Evolutionary conservation across 2,329 filamentous ascomycete genomes (phyloP), one percentile per base, ranked within the genome.

Genomic region (Neofusicoccum sp.): DNA sequence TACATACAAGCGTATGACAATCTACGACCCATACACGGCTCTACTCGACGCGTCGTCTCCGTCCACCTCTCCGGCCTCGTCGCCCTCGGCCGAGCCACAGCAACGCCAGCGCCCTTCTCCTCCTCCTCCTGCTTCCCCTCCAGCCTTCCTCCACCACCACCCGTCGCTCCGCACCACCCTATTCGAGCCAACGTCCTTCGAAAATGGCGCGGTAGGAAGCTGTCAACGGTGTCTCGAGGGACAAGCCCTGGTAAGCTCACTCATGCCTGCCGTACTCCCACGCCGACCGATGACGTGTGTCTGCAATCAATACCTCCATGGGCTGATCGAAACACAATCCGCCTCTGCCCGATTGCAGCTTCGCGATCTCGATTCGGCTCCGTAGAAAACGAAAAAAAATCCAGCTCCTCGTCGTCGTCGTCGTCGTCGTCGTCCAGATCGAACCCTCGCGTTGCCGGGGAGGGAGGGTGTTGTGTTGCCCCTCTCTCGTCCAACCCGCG

Each of bases 21-120:
- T 33, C 50, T 63, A 58, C 61, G 61, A 63, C 37, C 61, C 61
- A 33, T 63, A 63, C 45, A 49, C 50, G 4, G 61, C 52, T 11
- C 43, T 41, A 44, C 28, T 58, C 34, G 52, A 36, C 54, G 54
- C 54, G 54, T 45, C 54, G 39, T 34, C 29, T 33, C 12, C 52
- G 33, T 14, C 28, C n/a, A 33, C 52, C 22, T 43, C 52, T 33
- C 28, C 52, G 33, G 33, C 28, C n/a, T 44, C 52, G 14, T 43
- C 52, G 16, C 29, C 34, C 41, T 36, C 54, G n/a, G 28, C 54
- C 39, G 22, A 37, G 34, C 49, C 16, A 12, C 36, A 41, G 45
- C 22, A 41, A 36, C 4, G 36, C 44, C 14, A 22, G 50, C 7
- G 39, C 41, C 6, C 12, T 41, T n/a, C 33, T n/a, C 9, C 56